Evolutionary conservation across 2,329 filamentous ascomycete genomes (phyloP).

Genomic region (Aspergillus sp.): DNA sequence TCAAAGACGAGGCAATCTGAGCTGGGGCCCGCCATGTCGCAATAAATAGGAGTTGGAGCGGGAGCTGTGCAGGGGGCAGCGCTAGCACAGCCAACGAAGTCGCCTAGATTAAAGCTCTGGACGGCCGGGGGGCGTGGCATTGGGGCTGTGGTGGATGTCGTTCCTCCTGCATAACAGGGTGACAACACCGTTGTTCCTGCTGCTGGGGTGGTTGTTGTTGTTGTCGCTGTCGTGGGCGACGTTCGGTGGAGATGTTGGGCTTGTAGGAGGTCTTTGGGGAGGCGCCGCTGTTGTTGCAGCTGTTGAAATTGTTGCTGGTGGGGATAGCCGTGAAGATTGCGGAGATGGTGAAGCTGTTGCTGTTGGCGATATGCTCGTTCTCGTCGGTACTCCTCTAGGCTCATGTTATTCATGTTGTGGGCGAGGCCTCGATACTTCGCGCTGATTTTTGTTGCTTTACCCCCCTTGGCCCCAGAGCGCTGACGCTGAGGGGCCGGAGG

Average conservation of each 20-base stretch:
- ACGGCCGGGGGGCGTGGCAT: constrained; percentile 15
- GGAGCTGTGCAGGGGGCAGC: constrained; percentile 19
- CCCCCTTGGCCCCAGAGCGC: constrained; percentile 42
- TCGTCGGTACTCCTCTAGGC: constrained; percentile 24
- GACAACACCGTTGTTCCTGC: constrained; percentile 10
- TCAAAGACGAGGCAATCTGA: constrained; percentile 21
- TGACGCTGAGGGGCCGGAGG: constrained; percentile 40
- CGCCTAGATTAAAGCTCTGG: constrained; percentile 23
- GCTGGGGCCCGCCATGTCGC: constrained; percentile 23
- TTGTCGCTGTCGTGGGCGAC: constrained; percentile 4
- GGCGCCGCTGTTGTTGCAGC: constrained; percentile 9
- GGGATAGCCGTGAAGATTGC: no score
- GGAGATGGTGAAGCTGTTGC: neutral
- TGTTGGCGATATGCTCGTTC: constrained; percentile 4
- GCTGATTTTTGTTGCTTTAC: constrained; percentile 38
- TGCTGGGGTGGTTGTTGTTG: neutral
- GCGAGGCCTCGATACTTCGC: constrained; percentile 30
- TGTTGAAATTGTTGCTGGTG: neutral
- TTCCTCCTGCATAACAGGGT: neutral
- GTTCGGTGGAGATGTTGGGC: constrained; percentile 13
- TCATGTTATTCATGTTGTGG: constrained; percentile 2
- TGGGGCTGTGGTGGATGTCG: constrained; percentile 7
- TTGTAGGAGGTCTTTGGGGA: constrained; percentile 14
- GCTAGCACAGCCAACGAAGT: constrained; percentile 30
- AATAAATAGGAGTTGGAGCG: constrained; percentile 25